phyloP scores from a whole-genome alignment of 2,329 filamentous ascomycete genomes.

The Tolypocladium album region DNA sequence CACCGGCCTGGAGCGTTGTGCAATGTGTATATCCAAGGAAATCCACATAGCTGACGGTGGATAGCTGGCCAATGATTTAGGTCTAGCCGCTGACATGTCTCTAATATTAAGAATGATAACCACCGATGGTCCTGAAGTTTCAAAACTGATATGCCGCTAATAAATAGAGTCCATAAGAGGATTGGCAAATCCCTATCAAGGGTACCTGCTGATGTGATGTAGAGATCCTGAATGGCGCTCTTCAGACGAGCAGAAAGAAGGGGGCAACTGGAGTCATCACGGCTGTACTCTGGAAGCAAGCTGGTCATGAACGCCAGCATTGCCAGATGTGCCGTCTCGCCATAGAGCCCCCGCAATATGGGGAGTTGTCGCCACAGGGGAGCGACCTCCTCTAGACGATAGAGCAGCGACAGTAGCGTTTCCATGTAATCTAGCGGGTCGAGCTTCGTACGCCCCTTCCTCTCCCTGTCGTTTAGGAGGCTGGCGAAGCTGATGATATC shows the following conservation, averaged over 20 bases:
- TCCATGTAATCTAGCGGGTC: neutral
- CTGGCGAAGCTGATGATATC: neutral
- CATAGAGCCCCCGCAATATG: neutral
- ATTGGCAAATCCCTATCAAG: neutral
- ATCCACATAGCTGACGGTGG: neutral
- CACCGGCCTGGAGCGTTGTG: neutral
- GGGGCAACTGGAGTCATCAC: neutral
- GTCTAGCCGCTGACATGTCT: neutral
- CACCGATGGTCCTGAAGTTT: neutral
- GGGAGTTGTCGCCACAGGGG: neutral
- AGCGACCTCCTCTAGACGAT: neutral
- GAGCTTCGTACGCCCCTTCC: neutral
- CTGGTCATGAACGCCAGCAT: neutral
- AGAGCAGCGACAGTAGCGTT: neutral
- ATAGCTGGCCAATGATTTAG: neutral
- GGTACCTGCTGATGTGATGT: neutral
- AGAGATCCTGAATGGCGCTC: neutral
- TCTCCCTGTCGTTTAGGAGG: neutral
- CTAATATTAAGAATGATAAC: neutral
- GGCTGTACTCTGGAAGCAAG: neutral
- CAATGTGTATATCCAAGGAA: neutral
- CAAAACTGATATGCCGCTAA: neutral
- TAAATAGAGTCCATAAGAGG: neutral
- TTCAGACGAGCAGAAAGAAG: neutral
- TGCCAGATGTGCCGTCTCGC: neutral